phyloP scores from a whole-genome alignment of 2,329 filamentous ascomycete species.

The Thielaviopsis ethacetica region DNA sequence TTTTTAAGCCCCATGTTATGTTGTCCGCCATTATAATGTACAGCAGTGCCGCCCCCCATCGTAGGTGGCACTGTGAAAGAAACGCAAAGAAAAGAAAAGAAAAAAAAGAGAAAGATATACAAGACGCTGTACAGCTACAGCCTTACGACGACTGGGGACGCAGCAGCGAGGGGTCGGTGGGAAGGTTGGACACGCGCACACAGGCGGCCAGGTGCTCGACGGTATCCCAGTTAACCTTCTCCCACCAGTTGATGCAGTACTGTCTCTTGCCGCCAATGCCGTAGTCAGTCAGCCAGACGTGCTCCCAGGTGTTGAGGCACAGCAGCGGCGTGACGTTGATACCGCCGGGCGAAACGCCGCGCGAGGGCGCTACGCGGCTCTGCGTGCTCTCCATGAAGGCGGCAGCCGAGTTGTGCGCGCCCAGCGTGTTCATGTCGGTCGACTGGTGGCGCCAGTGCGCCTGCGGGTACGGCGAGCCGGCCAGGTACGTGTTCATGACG shows the following conservation, averaged over 20 bases:
- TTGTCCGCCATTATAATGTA: constrained; percentile 11
- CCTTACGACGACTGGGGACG: not conserved
- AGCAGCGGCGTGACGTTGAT: constrained; percentile 59
- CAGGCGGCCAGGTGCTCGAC: constrained; percentile 33
- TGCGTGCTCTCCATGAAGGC: constrained; percentile 17
- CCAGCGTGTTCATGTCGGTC: constrained; percentile 52
- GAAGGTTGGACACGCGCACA: not conserved
- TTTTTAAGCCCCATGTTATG: not conserved
- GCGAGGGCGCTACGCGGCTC: constrained; percentile 10
- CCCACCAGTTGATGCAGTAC: constrained; percentile 76
- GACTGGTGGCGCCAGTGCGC: constrained; percentile 64
- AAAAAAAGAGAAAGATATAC: too few species aligned
- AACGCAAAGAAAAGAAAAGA: not conserved
- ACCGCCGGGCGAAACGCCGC: constrained; percentile 37
- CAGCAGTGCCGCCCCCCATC: not conserved
- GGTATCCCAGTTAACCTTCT: constrained; percentile 66
- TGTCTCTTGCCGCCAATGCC: constrained; percentile 54
- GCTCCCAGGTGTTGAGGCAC: constrained; percentile 94
- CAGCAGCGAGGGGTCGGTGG: constrained; percentile 3
- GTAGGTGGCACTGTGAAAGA: constrained; percentile 1
- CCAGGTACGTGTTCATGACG: constrained; percentile 78
- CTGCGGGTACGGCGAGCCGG: constrained; percentile 71
- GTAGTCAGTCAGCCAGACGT: constrained; percentile 78
- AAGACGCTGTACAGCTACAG: not conserved
- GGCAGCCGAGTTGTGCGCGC: constrained; percentile 23